These are phyloP conservation scores for Suhomyces chickasaworum DNA, from an alignment of 1,139 yeast genomes.

Conservation along the genomic window DNA sequence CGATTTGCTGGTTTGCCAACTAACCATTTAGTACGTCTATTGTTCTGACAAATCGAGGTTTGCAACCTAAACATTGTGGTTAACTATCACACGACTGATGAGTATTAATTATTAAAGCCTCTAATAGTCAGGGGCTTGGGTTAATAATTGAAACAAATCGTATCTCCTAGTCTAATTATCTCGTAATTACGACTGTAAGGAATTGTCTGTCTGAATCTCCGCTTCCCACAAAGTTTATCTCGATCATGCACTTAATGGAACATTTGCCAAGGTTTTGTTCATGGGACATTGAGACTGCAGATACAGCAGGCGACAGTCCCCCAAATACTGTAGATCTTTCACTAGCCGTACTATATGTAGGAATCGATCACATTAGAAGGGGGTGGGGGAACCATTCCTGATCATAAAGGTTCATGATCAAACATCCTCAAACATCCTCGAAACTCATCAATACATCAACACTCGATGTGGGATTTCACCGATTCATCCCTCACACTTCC, in stretches of 20 bases:
- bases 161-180: background rate
- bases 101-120: background rate
- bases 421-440: too few relatives aligned
- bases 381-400: too few relatives aligned
- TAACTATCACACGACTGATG: background rate
- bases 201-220: background rate
- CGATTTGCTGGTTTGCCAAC: too few relatives aligned
- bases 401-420: too few relatives aligned
- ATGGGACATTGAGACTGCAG: too few relatives aligned
- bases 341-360: too few relatives aligned
- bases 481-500: too few relatives aligned
- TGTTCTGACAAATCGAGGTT: background rate
- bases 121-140: background rate
- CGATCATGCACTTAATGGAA: background rate
- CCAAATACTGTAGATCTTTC: too few relatives aligned
- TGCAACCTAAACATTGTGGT: background rate
- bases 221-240: background rate
- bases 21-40: background rate
- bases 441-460: too few relatives aligned
- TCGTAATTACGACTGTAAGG: background rate
- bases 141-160: background rate
- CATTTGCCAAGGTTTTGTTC: background rate
- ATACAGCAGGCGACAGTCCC: too few relatives aligned
- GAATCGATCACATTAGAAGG: too few relatives aligned
- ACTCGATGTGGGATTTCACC: too few relatives aligned